Evolutionary conservation across 2,329 filamentous ascomycete genomes (phyloP), one percentile per base, ranked within the genome.

Genomic region (Clarireedia homoeocarpa): DNA sequence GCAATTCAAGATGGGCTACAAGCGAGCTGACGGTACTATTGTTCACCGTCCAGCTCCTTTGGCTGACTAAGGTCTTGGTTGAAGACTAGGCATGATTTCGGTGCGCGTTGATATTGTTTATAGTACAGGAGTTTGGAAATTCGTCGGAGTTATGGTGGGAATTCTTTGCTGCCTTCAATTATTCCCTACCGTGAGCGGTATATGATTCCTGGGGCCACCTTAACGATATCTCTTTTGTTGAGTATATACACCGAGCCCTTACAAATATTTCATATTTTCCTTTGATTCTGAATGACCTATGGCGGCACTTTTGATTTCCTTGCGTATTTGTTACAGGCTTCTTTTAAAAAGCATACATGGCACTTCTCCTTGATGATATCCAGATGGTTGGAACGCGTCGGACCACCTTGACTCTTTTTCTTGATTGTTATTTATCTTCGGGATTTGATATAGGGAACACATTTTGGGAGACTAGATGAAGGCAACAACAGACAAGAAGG

Each of bases 11-110:
- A 62, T 62, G 65, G 34, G 26, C 12, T 71, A 71, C 47, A 69
- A 63, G 48, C 66, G 69, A 52, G 68, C 69, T 7, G 63, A 67
- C 55, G 69, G 69, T 17, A 38, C 30, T 47, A 48, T 30, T 47
- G 9, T 20, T 7, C 36, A 51, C 15, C 4, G 38, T 38, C 30
- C 23, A n/a, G 42, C 42, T 51, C 23, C 12, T 36, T 20, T n/a
- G 36, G 24, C 30, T 6, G 30, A 34, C 14, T 34, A 12, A 34
- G 10, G 10, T 3, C 5, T 34, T 12, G 6, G 10, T 34, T 34
- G 30, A 34, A 34, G 3, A 34, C 5, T 14, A 34, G 10, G 30
- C 30, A 34, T 12, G 10, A 15, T 34, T 9, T 14, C 10, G 15
- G 17, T 30, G 17, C 4, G n/a, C 4, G 34, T 23, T 24, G 12